Conservation (phyloP, 805 yeast genomes). For the Vanderwaltozyma yarrowii region DNA sequence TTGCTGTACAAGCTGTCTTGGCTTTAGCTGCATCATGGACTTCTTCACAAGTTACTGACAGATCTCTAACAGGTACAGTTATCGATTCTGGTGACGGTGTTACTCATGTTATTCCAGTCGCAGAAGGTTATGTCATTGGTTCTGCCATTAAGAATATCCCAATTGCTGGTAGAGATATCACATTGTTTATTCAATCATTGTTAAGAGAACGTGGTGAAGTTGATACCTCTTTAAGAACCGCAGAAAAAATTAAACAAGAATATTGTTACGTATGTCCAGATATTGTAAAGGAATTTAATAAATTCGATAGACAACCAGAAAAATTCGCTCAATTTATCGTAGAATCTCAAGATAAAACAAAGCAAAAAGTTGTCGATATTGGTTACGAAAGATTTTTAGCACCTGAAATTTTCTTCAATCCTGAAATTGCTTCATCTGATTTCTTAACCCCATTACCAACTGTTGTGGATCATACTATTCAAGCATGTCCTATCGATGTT, state of each 20-base stretch:
- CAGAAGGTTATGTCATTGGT: slow-evolving; percentile 98
- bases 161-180: slow-evolving; percentile 96
- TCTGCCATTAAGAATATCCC: slow-evolving; percentile 96
- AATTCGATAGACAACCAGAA: slow-evolving; percentile 88
- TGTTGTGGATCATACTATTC: slow-evolving; percentile 93
- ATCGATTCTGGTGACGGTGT: slow-evolving; percentile 99
- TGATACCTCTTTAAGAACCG: slow-evolving; percentile 89
- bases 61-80: slow-evolving; percentile 96
- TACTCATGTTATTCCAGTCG: slow-evolving; percentile 97
- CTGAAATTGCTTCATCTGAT: slow-evolving; percentile 93
- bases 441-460: slow-evolving; percentile 91
- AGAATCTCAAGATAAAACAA: slow-evolving; percentile 62
- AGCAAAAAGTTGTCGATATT: slow-evolving; percentile 67
- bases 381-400: slow-evolving; percentile 98
- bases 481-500: slow-evolving; percentile 93
- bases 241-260: slow-evolving; percentile 93
- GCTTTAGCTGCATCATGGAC: slow-evolving; percentile 99
- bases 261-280: slow-evolving; percentile 97
- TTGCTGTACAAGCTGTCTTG: slow-evolving; percentile 97
- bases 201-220: slow-evolving; percentile 95
- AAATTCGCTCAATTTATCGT: slow-evolving; percentile 89
- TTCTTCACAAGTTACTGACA: slow-evolving; percentile 84
- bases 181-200: slow-evolving; percentile 83
- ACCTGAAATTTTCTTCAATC: slow-evolving; percentile 97
- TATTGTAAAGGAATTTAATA: slow-evolving; percentile 90